phyloP scores from a whole-genome alignment of 257 asterid genomes.

The Ilex asprella region DNA sequence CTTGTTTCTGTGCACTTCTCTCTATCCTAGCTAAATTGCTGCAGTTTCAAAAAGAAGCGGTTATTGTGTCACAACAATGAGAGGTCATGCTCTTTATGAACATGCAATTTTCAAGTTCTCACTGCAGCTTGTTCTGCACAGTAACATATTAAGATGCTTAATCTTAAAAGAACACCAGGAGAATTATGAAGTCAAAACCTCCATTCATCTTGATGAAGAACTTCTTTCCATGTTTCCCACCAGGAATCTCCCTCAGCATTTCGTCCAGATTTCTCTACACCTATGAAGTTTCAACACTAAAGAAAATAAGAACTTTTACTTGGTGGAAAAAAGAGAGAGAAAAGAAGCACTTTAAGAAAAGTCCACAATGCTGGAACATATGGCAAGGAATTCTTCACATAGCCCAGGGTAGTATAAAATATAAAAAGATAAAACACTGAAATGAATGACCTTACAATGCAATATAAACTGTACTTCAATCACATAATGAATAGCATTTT shows the following conservation, averaged over 20 bases:
- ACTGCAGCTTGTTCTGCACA: not conserved
- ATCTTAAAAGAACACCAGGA: not conserved
- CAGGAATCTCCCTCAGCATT: slow-evolving; percentile 95
- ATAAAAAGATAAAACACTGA: not conserved
- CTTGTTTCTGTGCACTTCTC: slow-evolving; percentile 99
- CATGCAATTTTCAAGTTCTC: not conserved
- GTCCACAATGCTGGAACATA: not conserved
- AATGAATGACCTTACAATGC: not conserved
- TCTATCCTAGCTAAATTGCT: slow-evolving; percentile 97
- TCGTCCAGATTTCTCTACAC: slow-evolving; percentile 97
- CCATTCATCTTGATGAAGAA: slow-evolving; percentile 97
- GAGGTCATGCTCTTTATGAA: no score
- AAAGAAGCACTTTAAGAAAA: slow-evolving; percentile 18
- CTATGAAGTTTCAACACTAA: slow-evolving; percentile 24
- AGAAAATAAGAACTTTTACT: slow-evolving; percentile 17
- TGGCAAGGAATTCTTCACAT: no score
- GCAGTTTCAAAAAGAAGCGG: slow-evolving; percentile 25
- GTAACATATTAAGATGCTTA: not conserved
- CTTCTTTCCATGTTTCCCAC: slow-evolving; percentile 99
- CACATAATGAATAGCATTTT: no score
- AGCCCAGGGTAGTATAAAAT: no score
- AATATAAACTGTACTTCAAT: not conserved
- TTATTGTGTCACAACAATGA: not conserved
- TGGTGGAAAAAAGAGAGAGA: not conserved
- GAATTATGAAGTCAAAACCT: slow-evolving; percentile 40